A percentile compares a stretch with the other conserved stretches of the same genome.
Evolutionary conservation across 495 filamentous ascomycete genomes (phyloP).

Genomic region (Neurospora sublineolata): DNA sequence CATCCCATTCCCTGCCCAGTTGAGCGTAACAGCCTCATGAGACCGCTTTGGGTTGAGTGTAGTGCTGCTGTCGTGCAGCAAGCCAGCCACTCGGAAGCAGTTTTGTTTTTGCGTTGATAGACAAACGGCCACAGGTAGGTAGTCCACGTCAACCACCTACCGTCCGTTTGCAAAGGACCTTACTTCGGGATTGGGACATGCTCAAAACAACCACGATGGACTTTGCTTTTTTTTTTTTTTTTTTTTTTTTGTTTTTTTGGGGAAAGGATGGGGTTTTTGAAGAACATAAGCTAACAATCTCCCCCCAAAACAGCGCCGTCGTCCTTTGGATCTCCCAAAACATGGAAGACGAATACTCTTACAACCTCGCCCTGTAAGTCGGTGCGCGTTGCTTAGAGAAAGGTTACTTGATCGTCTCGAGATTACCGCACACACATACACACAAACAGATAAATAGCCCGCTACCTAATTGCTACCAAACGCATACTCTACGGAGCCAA

Average conservation of each 20-base stretch:
- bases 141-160: no score
- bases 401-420: background rate
- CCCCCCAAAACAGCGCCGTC: background rate
- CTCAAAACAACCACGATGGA: no score
- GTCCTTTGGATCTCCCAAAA: constrained; percentile 91
- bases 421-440: background rate
- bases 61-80: no score
- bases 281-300: background rate
- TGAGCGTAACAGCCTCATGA: background rate
- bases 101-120: no score
- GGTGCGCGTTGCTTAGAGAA: background rate
- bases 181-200: no score
- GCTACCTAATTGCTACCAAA: background rate
- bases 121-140: no score
- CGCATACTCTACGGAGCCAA: background rate
- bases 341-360: constrained; percentile 97
- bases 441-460: background rate
- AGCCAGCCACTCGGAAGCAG: no score
- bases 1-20: background rate
- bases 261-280: background rate
- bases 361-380: constrained; percentile 73
- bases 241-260: no score
- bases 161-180: no score
- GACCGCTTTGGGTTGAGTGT: no score
- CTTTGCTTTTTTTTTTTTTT: no score